phyloP scores from a whole-genome alignment of 202 grass and related monocot genomes.

The Cymbopogon flexuosus region DNA sequence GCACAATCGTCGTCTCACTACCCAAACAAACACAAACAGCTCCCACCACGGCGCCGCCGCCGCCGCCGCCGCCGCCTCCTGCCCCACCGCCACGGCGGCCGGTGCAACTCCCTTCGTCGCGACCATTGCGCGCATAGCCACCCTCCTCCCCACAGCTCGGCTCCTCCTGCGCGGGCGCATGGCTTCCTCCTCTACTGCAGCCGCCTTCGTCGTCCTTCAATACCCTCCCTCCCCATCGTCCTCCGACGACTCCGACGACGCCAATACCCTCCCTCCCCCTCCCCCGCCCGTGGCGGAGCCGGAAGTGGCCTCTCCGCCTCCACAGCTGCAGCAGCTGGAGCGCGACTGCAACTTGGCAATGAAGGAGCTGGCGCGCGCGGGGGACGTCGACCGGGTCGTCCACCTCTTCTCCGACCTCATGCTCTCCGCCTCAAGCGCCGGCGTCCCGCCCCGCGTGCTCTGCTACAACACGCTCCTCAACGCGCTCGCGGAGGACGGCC shows the following conservation, averaged over 20 bases:
- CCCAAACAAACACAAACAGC: neutral
- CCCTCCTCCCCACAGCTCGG: slow-evolving; percentile 1
- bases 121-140: slow-evolving; percentile 14
- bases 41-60: neutral
- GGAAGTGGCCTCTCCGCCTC: neutral
- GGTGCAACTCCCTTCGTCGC: neutral
- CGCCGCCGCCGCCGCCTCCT: neutral
- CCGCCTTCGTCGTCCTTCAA: neutral
- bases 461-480: slow-evolving; percentile 79
- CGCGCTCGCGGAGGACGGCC: slow-evolving; percentile 40
- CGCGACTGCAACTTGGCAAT: slow-evolving; percentile 52
- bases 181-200: neutral
- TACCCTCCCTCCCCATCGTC: neutral
- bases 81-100: neutral
- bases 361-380: slow-evolving; percentile 42
- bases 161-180: slow-evolving; percentile 31
- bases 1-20: no score
- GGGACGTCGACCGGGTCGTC: slow-evolving; percentile 43
- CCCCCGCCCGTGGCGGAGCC: neutral
- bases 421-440: neutral
- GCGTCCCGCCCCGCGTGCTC: slow-evolving; percentile 38
- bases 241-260: slow-evolving; percentile 3
- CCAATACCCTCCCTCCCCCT: neutral
- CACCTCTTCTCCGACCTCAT: slow-evolving; percentile 52
- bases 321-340: neutral